phyloP scores from a whole-genome alignment of 2,329 filamentous ascomycete genomes.

The Trichoderma polysporum region DNA sequence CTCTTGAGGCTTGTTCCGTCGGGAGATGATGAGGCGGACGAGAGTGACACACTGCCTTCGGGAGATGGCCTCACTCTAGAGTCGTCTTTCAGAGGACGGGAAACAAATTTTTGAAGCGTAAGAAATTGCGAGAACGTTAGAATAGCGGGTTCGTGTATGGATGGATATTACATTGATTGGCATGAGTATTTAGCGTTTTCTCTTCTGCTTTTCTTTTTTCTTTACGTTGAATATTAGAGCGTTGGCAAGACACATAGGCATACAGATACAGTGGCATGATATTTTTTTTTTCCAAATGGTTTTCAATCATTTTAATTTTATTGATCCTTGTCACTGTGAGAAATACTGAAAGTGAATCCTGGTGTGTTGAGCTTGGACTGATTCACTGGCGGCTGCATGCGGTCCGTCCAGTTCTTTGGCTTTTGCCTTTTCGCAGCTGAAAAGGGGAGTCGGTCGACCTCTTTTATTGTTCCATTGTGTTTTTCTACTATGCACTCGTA shows the following conservation, averaged over 20 bases:
- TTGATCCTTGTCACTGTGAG: background rate
- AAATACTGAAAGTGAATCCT: background rate
- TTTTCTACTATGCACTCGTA: too few species aligned
- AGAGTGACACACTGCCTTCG: background rate
- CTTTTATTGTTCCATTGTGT: background rate
- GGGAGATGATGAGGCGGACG: constrained; percentile 13
- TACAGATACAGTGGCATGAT: background rate
- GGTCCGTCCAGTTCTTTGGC: background rate
- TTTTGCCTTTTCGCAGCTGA: background rate
- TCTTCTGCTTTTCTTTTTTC: background rate
- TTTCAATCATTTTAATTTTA: too few species aligned
- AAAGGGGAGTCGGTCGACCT: background rate
- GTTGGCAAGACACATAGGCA: background rate
- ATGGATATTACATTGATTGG: background rate
- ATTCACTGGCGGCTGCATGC: constrained; percentile 5
- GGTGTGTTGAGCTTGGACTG: background rate
- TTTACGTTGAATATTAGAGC: constrained; percentile 7
- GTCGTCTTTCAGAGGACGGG: constrained; percentile 30
- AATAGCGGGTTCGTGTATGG: background rate
- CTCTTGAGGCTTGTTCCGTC: constrained; percentile 40
- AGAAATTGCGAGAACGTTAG: background rate
- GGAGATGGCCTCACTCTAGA: constrained; percentile 32
- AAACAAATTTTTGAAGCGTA: background rate
- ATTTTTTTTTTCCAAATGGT: too few species aligned
- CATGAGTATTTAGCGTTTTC: constrained; percentile 1